Percentiles rank a stretch among this genome's conserved stretches.
phyloP scores from a whole-genome alignment of 2,329 filamentous ascomycete species.

The Colletotrichum horii region DNA sequence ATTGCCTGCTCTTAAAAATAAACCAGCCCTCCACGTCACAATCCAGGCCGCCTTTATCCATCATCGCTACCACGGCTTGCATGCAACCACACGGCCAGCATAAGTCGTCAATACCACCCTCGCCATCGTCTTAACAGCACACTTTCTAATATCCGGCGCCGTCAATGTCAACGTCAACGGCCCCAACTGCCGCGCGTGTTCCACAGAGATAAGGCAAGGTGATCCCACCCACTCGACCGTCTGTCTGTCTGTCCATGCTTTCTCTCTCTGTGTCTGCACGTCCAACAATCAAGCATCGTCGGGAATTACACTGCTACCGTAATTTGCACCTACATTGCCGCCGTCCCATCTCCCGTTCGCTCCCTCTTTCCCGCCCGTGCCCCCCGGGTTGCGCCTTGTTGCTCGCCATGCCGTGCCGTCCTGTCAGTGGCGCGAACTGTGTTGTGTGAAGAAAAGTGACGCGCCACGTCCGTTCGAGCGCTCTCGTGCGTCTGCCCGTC shows the following conservation, averaged over 20 bases:
- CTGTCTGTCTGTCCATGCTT: not conserved
- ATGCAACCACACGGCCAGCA: not conserved
- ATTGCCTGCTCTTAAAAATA: slow-evolving; percentile 12
- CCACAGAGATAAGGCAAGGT: not conserved
- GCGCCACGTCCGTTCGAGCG: not conserved
- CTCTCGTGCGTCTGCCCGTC: not conserved
- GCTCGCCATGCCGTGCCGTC: not conserved
- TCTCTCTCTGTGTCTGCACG: not conserved
- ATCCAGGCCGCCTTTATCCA: not conserved
- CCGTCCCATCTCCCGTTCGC: not conserved
- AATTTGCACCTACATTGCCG: not conserved
- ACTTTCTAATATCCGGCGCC: not conserved
- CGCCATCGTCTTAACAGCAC: not conserved
- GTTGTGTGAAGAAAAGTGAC: not conserved
- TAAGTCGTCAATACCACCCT: not conserved
- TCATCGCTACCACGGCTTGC: not conserved
- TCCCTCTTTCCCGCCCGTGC: not conserved
- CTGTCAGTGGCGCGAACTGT: not conserved
- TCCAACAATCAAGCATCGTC: not conserved
- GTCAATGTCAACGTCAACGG: not conserved
- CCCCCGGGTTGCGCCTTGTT: not conserved
- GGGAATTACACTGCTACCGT: not conserved
- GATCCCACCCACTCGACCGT: not conserved
- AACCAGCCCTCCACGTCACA: slow-evolving; percentile 2
- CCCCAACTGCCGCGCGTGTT: not conserved